A percentile compares a stretch with the other conserved stretches of the same genome.
Conservation (phyloP, 371 early-diverging fungal species). For the Encephalitozoon cuniculi region DNA sequence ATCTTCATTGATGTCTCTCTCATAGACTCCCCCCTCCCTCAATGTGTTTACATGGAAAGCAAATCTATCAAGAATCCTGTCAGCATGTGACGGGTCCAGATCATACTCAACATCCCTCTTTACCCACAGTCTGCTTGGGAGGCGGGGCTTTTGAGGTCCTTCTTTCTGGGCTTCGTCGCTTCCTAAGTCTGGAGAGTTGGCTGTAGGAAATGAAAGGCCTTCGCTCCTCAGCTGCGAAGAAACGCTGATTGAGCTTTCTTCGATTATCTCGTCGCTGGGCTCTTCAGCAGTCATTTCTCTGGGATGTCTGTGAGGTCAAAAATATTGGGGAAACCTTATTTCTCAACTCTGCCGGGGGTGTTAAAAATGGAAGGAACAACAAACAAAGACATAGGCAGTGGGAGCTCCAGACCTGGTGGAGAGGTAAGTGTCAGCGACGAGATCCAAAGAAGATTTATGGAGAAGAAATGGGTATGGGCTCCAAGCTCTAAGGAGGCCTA, state of each 20-base stretch:
- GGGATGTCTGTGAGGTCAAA: background rate
- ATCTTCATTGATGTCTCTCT: slow-evolving; percentile 1
- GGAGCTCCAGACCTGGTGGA: background rate
- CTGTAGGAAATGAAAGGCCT: background rate
- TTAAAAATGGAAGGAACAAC: background rate
- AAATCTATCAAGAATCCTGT: background rate
- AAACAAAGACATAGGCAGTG: background rate
- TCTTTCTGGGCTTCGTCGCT: background rate
- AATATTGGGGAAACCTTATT: background rate
- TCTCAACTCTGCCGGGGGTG: background rate
- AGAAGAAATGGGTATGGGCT: slow-evolving; percentile 55
- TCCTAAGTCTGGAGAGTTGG: background rate
- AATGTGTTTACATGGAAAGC: background rate
- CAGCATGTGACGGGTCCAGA: background rate
- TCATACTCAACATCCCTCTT: background rate
- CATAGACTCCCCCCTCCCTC: background rate
- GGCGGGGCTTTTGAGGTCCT: background rate
- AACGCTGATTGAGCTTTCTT: background rate
- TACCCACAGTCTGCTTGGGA: background rate
- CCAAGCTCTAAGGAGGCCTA: slow-evolving; percentile 72
- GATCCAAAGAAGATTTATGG: slow-evolving; percentile 2
- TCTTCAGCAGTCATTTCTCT: background rate
- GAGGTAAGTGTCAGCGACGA: background rate
- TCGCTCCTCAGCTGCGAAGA: background rate
- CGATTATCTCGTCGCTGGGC: background rate